Evolutionary conservation across 1,284 basidiomycete genomes (phyloP), one percentile per base, ranked within the genome.

Genomic region (Heimioporus retisporus): DNA sequence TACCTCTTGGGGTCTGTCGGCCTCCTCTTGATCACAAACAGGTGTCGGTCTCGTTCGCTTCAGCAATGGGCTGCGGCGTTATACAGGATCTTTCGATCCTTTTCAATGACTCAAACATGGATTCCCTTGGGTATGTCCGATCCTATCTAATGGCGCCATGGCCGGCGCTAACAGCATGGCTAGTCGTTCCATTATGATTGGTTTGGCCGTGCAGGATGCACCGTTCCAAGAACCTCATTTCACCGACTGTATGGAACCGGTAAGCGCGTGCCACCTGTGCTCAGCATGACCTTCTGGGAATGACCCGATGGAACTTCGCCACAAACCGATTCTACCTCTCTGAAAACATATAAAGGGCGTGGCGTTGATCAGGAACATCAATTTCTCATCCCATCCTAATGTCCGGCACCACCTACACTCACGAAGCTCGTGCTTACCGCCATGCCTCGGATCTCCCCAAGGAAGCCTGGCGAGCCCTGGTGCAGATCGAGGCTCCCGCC

Each of bases 381-480:
- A 40, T 40, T 21, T n/a, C 46, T 10, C 46, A 48, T 48, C 46
- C 16, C 46, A 48, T 21, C 46, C 18, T n/a, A n/a, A 61, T 5
- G n/a, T 54, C 65, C 28, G 58, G 4, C 35, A 4, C 16, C 40
- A 16, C 19, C 50, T 6, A 55, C 31, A 16, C 65, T 60, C 61
- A 6, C 43, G 62, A 59, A 44, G 62, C 62, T 19, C 25, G 35
- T 35, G 18, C 59, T 6, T 75, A 62, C 60, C 57, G 19, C 10
- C 60, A 68, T 3, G 71, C 75, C 14, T 28, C 65, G 1, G 68
- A 72, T 3, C 28, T 86, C 10, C 79, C 83, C 4, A 7, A 66
- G 2, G 63, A 71, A 1, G 83, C 86, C 13, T 83, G 83, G 81
- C 66, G 71, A 2, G 77, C 79, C 1, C 76, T 91, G 35, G 60